Evolutionary conservation across 306 rosid genomes (phyloP).

Genomic region (Rubus idaeus): DNA sequence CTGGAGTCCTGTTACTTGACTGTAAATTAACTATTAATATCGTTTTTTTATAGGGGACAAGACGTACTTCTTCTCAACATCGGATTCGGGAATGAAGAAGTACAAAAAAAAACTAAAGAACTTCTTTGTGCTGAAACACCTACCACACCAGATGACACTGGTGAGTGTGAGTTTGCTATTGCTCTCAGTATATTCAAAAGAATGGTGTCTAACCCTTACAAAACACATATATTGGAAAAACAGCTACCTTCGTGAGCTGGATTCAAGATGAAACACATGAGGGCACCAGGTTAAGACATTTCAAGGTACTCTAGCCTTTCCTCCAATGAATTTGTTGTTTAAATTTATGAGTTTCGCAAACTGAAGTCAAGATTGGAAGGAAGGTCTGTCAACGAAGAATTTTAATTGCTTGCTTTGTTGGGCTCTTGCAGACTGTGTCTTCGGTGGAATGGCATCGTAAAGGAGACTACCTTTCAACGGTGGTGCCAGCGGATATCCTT

Average conservation of each 20-base stretch:
- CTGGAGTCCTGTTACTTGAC: constrained; percentile 19
- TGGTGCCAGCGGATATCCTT: constrained; percentile 97
- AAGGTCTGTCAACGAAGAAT: constrained; percentile 9
- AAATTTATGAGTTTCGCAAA: constrained; percentile 15
- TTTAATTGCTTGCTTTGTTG: constrained; percentile 22
- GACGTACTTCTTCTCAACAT: constrained; percentile 71
- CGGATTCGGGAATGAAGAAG: constrained; percentile 76
- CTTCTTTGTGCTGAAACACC: constrained; percentile 59
- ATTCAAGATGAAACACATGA: constrained; percentile 63
- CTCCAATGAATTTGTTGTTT: constrained; percentile 5
- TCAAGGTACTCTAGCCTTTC: constrained; percentile 57
- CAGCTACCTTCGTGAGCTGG: constrained; percentile 63
- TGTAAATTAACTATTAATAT: constrained; percentile 3
- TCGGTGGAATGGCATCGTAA: constrained; percentile 91
- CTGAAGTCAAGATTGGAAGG: constrained; percentile 7
- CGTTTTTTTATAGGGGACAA: constrained; percentile 58
- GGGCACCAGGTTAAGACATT: constrained; percentile 75
- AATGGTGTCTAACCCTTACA: constrained; percentile 28
- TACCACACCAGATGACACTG: constrained; percentile 50
- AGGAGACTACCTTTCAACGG: constrained; percentile 93
- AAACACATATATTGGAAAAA: constrained; percentile 29
- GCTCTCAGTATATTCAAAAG: constrained; percentile 13
- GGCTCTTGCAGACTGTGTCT: constrained; percentile 71
- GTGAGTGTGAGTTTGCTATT: constrained; percentile 42
- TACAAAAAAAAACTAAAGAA: constrained; percentile 58